These are phyloP conservation scores for Macrocybe gigantea DNA, from an alignment of 768 basidiomycete genomes.

Conservation along the genomic window DNA sequence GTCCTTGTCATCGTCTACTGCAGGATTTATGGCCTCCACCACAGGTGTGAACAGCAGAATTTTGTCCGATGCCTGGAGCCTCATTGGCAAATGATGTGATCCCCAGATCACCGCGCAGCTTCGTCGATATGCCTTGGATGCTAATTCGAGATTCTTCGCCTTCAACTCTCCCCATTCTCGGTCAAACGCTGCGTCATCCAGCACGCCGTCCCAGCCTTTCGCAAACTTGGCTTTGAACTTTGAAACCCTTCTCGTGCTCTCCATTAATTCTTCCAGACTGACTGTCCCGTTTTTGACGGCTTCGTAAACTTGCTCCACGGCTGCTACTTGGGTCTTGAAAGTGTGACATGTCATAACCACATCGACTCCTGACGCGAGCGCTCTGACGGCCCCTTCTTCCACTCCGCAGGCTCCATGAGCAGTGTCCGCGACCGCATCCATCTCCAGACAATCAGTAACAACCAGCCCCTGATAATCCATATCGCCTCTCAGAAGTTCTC, in stretches of 20 bases:
- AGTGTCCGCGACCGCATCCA: slow-evolving; percentile 59
- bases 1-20: slow-evolving; percentile 53
- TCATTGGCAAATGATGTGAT: slow-evolving; percentile 30
- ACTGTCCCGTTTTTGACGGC: slow-evolving; percentile 44
- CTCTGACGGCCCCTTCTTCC: slow-evolving; percentile 48
- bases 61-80: slow-evolving; percentile 11
- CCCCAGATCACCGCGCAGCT: slow-evolving; percentile 45
- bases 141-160: slow-evolving; percentile 33
- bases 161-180: slow-evolving; percentile 29
- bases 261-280: slow-evolving; percentile 26
- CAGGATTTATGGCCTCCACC: slow-evolving; percentile 52
- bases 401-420: slow-evolving; percentile 39
- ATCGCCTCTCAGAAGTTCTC: slow-evolving; percentile 42
- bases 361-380: slow-evolving; percentile 60
- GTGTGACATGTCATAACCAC: slow-evolving; percentile 74
- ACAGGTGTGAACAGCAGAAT: slow-evolving; percentile 51
- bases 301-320: slow-evolving; percentile 43
- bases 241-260: slow-evolving; percentile 40
- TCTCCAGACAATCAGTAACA: slow-evolving; percentile 73
- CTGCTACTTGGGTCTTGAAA: slow-evolving; percentile 44
- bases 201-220: slow-evolving; percentile 37
- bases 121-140: slow-evolving; percentile 37
- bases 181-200: slow-evolving; percentile 20
- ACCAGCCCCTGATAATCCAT: slow-evolving; percentile 53
- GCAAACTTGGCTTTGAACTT: slow-evolving; percentile 47